Conservation (phyloP, 2,329 filamentous ascomycete species). For the Bertia moriformis region DNA sequence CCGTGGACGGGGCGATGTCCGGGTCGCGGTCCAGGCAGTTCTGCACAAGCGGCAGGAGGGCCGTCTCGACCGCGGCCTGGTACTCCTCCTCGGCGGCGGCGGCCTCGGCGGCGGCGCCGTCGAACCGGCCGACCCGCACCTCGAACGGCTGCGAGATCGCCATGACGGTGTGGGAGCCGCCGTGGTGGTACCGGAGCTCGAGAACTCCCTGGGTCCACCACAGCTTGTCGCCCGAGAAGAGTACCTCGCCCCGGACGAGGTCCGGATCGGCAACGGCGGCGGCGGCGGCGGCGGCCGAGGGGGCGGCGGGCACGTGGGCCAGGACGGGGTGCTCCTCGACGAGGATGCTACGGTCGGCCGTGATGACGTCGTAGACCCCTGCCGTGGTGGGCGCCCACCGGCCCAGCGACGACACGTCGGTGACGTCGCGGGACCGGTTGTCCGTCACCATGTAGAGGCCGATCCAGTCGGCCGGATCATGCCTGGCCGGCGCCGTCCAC, state of each 20-base stretch:
- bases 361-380: conserved; percentile 61
- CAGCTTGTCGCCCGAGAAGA: conserved; percentile 82
- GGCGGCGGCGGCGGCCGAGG: no score
- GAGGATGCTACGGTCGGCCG: conserved; percentile 64
- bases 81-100: conserved; percentile 35
- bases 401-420: conserved; percentile 70
- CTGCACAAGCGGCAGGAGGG: conserved; percentile 67
- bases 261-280: conserved; percentile 24
- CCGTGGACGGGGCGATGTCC: conserved; percentile 69
- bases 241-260: conserved; percentile 63
- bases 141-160: conserved; percentile 87
- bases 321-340: conserved; percentile 48
- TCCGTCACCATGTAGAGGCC: conserved; percentile 93
- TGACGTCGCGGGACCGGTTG: conserved; percentile 72
- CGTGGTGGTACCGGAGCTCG: conserved; percentile 93
- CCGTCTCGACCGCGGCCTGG: conserved; percentile 59
- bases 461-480: conserved; percentile 87
- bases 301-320: conserved; percentile 32
- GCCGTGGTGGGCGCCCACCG: conserved; percentile 75
- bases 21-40: conserved; percentile 89
- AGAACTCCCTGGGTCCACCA: conserved; percentile 97
- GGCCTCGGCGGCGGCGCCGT: conserved; percentile 32
- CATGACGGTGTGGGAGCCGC: conserved; percentile 85
- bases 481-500: conserved; percentile 78
- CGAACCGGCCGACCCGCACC: conserved; percentile 68